Conservation (phyloP, 306 rosid genomes). For the Malus asiatica region DNA sequence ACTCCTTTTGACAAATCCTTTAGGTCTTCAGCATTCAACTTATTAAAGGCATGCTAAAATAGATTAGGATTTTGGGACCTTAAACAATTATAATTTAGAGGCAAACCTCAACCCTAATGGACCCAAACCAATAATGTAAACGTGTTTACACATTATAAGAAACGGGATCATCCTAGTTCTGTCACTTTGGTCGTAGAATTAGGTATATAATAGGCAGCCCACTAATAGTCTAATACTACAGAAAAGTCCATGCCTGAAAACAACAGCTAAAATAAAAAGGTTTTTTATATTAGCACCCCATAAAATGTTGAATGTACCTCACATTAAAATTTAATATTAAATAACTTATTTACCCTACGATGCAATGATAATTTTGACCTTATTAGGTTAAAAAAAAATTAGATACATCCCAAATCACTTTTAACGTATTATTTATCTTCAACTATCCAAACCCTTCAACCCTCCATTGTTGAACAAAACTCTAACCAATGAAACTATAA, state of each 20-base stretch:
- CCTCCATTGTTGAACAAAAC: too few species aligned
- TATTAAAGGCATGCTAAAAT: not conserved
- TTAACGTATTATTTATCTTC: too few species aligned
- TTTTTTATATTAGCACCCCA: too few species aligned
- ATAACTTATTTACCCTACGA: too few species aligned
- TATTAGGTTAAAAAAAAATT: too few species aligned
- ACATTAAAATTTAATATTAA: too few species aligned
- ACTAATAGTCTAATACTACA: not conserved
- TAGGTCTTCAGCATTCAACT: not conserved
- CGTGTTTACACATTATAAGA: not conserved
- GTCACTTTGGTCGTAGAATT: conserved; percentile 5
- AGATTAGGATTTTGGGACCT: not conserved
- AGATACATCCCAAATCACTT: too few species aligned
- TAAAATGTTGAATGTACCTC: too few species aligned
- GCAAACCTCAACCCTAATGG: not conserved
- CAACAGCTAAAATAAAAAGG: not conserved
- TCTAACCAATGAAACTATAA: too few species aligned
- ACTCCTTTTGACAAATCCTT: not conserved
- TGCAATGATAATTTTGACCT: too few species aligned
- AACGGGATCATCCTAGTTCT: not conserved
- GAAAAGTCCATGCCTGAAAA: conserved; percentile 6
- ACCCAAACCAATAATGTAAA: not conserved
- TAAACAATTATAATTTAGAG: not conserved
- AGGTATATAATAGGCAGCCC: conserved; percentile 3
- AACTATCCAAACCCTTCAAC: too few species aligned